These are phyloP conservation scores for Pichia scutulata DNA, from an alignment of 805 yeast genomes.

Conservation along the genomic window DNA sequence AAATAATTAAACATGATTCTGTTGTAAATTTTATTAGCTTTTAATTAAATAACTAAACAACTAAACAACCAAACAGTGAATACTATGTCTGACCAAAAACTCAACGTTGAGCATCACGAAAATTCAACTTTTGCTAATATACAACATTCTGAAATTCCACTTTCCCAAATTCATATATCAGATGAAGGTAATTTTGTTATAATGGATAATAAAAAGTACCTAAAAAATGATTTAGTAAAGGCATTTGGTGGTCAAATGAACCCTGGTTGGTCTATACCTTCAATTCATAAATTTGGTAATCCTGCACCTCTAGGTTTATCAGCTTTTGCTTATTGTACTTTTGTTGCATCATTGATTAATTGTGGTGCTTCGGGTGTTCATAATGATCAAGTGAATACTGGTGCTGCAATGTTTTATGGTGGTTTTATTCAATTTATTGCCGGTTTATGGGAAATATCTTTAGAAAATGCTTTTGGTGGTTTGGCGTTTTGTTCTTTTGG, in stretches of 20 bases:
- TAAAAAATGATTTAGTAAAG: slow-evolving; percentile 45
- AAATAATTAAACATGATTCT: no score
- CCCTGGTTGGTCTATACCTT: slow-evolving; percentile 45
- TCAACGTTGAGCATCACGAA: neutral
- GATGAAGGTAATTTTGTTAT: slow-evolving; percentile 55
- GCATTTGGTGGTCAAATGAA: slow-evolving; percentile 81
- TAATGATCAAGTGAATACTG: slow-evolving; percentile 51
- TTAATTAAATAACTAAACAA: neutral
- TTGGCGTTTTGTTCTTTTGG: slow-evolving; percentile 54
- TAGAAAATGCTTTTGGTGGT: slow-evolving; percentile 70
- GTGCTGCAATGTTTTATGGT: slow-evolving; percentile 63
- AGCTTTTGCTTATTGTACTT: slow-evolving; percentile 64
- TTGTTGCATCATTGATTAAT: slow-evolving; percentile 56
- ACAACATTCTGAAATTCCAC: neutral
- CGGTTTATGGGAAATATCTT: slow-evolving; percentile 65
- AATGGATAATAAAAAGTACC: slow-evolving; percentile 64
- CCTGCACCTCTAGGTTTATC: slow-evolving; percentile 72
- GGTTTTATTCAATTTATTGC: slow-evolving; percentile 65
- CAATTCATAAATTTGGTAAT: slow-evolving; percentile 39
- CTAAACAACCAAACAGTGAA: no score
- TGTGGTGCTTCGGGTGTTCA: slow-evolving; percentile 58
- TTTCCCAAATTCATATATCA: neutral
- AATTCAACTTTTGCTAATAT: neutral
- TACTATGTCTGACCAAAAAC: neutral
- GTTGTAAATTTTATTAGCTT: no score